Base-by-base conservation (phyloP, 768 basidiomycete species). In the Kwoniella pini region DNA sequence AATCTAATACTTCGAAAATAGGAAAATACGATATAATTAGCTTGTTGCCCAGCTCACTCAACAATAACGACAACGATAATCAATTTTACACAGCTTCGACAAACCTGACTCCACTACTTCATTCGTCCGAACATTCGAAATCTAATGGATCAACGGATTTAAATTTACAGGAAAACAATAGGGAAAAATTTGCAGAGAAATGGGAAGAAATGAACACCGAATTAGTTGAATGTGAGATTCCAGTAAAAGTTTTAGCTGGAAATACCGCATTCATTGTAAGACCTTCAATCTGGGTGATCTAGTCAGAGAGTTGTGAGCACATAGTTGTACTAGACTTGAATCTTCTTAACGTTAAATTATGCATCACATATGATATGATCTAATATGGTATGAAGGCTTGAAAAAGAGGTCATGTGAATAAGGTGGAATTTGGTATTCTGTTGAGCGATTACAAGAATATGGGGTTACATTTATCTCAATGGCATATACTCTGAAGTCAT, bases 181-280 rank as follows among this genome's bases (percentile, higher is more conserved):
- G 30, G 21, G 24, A 36, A 10, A 58, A 22, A 38, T 21, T 24
- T 11, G 6, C 17, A 21, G 11, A 81, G 4, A 86, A 81, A 1
- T 91, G 88, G 90, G 71, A 70, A 54, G 86, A 87, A 60, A 83
- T 89, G 11, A 81, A 77, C 71, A 82, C 88, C 24, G 93, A 97
- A 83, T 89, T 87, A 60, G 91, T 98, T 17, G 95, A 96, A 77
- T 96, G 93, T 70, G 90, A 93, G 76, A 89, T 98, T 42, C 90
- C 91, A 19, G 85, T 98, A 57, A 85, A 79, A 67, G 88, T 96
- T 1, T 93, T 88, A 84, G 87, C 92, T 11, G 90, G 90, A 43
- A 92, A 91, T 79, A 94, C 90, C 3, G 88, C 87, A 43, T 92
- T 90, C 79, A 57, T 71, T 27, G 71, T 72, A 1, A 31, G 65